Base-by-base conservation (phyloP, 2,329 filamentous ascomycete genomes). In the Epichloe typhina region DNA sequence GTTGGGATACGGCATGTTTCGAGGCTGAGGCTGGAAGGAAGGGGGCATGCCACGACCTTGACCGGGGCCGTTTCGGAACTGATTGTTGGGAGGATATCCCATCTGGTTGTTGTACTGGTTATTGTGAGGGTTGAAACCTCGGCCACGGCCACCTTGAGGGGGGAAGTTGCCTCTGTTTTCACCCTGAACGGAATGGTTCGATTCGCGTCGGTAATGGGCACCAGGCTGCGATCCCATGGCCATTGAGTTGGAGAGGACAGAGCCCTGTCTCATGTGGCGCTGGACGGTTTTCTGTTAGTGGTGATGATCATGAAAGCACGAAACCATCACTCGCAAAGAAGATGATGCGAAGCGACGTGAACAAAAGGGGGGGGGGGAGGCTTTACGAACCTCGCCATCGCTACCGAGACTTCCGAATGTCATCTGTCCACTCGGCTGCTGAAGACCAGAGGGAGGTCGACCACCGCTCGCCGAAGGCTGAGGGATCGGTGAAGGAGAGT, bases 401-500 rank as follows among this genome's bases (percentile, higher is more conserved):
- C 82, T 83, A 60, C 78, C 81, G 58, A 91, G 83, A 69, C 86
- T 90, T 57, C 90, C 90, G 72, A 95, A 96, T 49, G 87, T 79
- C 66, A 84, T 82, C 62, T 81, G 83, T 45, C 67, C 66, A 50
- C 79, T 79, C 58, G 84, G 81, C 57, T 82, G 82, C 58, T 83
- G 76, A 56, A 88, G 77, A 56, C 79, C 79, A 36, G 88, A 84
- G 43, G 89, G 88, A 59, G 90, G 90, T 61, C 88, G 88, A 59
- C 89, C 88, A 62, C 89, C 93, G 62, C 83, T 86, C 36, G 84
- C 83, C 50, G 84, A 80, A 48, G 89, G 88, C 67, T 91, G 87
- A 35, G 93, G 91, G 59, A 97, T 97, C 4, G 93, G 93, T 41
- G 88, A 91, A 4, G 93, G 93, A 44, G 91, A 96, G 58, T 86